These are phyloP conservation scores for Astragalus membranaceus DNA, from an alignment of 306 rosid species.

Conservation along the genomic window DNA sequence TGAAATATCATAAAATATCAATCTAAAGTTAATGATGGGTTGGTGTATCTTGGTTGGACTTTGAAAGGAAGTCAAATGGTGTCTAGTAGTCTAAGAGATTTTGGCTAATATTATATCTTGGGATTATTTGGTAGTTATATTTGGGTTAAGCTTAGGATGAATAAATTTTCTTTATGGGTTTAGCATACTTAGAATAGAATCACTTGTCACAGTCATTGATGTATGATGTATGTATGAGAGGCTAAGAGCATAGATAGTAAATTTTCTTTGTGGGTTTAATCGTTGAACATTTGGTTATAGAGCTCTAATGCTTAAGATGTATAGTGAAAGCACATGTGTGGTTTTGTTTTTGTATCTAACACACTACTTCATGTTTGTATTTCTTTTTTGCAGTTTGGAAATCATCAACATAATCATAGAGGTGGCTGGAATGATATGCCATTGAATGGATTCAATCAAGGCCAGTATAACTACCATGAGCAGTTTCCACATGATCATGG, in stretches of 20 bases:
- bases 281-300: too few species aligned
- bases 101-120: background rate
- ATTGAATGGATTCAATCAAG: background rate
- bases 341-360: background rate
- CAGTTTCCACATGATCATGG: background rate
- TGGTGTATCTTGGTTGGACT: too few species aligned
- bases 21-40: too few species aligned
- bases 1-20: too few species aligned
- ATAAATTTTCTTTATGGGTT: background rate
- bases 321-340: background rate
- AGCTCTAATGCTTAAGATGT: too few species aligned
- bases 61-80: background rate
- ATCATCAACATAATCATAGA: background rate
- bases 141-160: background rate
- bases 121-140: background rate
- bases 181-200: background rate
- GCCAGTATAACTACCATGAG: background rate
- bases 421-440: background rate
- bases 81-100: background rate
- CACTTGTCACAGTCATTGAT: background rate
- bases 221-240: background rate
- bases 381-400: conserved; percentile 17
- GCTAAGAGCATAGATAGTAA: background rate
- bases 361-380: background rate
- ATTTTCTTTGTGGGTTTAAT: too few species aligned